phyloP scores from a whole-genome alignment of 495 filamentous ascomycete species.

The Pseudevernia furfuracea region DNA sequence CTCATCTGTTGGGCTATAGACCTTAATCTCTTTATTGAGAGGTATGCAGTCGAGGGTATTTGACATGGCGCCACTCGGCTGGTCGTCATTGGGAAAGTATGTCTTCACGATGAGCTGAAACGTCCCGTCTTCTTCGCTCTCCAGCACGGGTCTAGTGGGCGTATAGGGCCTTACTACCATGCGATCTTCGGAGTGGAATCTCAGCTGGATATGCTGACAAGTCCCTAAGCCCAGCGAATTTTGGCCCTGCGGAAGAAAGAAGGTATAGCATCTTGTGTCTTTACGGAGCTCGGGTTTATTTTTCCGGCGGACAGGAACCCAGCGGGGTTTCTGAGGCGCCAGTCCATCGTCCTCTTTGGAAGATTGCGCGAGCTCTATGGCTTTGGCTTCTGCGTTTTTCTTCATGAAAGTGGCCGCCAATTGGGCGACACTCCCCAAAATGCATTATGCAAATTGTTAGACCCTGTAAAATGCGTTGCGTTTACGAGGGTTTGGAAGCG shows the following conservation, averaged over 20 bases:
- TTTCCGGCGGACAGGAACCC: neutral
- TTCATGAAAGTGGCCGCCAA: too few species aligned
- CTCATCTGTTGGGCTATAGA: neutral
- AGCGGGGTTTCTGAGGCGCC: neutral
- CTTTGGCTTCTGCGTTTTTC: too few species aligned
- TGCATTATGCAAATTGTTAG: too few species aligned
- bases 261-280: neutral
- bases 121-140: slow-evolving; percentile 2
- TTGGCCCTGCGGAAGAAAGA: neutral
- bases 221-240: neutral
- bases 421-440: too few species aligned
- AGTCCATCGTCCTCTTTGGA: neutral
- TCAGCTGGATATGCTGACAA: neutral
- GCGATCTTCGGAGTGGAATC: neutral
- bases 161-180: neutral
- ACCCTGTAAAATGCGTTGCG: too few species aligned
- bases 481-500: too few species aligned
- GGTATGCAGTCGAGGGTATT: slow-evolving; percentile 5
- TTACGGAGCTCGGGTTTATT: neutral
- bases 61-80: neutral
- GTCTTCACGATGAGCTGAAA: neutral
- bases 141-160: neutral
- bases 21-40: neutral
- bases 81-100: neutral
- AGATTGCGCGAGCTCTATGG: too few species aligned